Conservation (phyloP, 2,329 filamentous ascomycete genomes). For the Bipolaris sorokiniana region DNA sequence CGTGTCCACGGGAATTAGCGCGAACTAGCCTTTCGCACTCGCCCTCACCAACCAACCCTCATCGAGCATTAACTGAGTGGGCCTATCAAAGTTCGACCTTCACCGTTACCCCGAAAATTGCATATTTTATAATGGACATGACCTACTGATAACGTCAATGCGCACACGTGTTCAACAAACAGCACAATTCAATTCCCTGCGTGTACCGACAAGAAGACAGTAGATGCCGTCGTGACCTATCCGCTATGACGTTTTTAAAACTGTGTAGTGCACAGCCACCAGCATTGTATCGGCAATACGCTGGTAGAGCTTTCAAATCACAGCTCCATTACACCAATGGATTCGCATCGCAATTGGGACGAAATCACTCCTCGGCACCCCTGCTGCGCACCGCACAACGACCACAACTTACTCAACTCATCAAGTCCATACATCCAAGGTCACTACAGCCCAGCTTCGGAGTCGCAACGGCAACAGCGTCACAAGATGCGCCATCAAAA, state of each 20-base stretch:
- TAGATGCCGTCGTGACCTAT: background rate
- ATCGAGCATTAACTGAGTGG: background rate
- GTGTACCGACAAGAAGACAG: background rate
- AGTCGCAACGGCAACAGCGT: slow-evolving; percentile 22
- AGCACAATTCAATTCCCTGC: background rate
- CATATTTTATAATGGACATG: background rate
- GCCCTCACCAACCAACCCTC: slow-evolving; percentile 2
- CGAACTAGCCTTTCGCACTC: slow-evolving; percentile 12
- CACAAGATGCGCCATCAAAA: slow-evolving; percentile 19
- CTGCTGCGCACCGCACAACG: background rate
- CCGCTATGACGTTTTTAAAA: slow-evolving; percentile 6
- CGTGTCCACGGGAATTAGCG: slow-evolving; percentile 22
- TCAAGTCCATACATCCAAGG: background rate
- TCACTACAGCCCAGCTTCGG: slow-evolving; percentile 8
- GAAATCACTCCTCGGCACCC: background rate
- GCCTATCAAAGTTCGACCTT: background rate
- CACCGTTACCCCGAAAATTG: background rate
- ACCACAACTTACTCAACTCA: slow-evolving; percentile 19
- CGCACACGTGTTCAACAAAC: background rate
- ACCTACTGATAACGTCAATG: background rate
- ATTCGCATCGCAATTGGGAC: background rate
- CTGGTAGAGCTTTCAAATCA: background rate
- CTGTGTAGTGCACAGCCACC: background rate
- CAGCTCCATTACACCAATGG: background rate
- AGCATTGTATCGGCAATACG: background rate